phyloP scores from a whole-genome alignment of 176 grass and related monocot species.

The Poa annua region DNA sequence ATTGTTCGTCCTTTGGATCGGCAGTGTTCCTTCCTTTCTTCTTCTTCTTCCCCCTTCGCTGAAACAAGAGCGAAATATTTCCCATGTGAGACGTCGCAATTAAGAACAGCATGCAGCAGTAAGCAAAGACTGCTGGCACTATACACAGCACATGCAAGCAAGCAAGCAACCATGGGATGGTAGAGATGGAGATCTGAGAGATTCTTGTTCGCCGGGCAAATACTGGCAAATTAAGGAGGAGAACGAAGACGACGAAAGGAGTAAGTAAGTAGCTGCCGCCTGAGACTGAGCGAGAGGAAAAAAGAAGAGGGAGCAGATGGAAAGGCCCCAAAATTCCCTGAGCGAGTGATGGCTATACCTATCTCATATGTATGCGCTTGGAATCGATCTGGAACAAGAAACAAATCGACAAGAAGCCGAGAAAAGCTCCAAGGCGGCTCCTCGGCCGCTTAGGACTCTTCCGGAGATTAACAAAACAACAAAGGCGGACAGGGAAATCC shows the following conservation, averaged over 20 bases:
- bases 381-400: constrained; percentile 64
- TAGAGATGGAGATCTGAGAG: constrained; percentile 38
- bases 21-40: constrained; percentile 34
- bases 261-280: constrained; percentile 14
- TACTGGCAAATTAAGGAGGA: constrained; percentile 50
- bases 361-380: constrained; percentile 50
- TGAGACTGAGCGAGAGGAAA: constrained; percentile 4
- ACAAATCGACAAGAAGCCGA: constrained; percentile 67
- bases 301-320: constrained; percentile 42
- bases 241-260: constrained; percentile 51
- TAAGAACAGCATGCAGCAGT: constrained; percentile 15
- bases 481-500: constrained; percentile 86
- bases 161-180: constrained; percentile 49
- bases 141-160: constrained; percentile 45
- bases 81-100: constrained; percentile 51
- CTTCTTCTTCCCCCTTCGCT: constrained; percentile 42
- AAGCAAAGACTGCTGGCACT: constrained; percentile 23
- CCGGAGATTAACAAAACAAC: constrained; percentile 82
- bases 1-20: constrained; percentile 40
- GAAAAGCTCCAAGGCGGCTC: constrained; percentile 66
- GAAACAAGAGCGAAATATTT: constrained; percentile 40
- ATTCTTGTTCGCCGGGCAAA: constrained; percentile 41
- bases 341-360: constrained; percentile 39
- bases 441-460: constrained; percentile 62
- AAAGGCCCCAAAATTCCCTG: constrained; percentile 54